Base-by-base conservation (phyloP, 208 protist genomes). In the Leptomonas seymouri region DNA sequence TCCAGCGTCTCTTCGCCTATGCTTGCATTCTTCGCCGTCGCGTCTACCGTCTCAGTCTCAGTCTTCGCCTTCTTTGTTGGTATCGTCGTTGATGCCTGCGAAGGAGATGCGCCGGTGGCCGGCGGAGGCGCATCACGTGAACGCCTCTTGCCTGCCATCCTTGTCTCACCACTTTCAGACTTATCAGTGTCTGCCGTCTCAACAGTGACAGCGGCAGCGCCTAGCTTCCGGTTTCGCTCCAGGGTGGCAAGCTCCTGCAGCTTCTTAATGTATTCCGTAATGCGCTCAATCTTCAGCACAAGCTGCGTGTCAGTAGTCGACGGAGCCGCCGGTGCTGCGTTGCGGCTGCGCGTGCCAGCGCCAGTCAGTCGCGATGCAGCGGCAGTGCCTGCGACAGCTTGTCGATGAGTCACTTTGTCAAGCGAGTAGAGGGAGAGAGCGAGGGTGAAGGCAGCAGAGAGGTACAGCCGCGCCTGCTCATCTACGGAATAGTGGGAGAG, bases 201-300 rank as follows among this genome's bases (percentile, higher is more conserved):
- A 23, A 12, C 65, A 11, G 56, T 51, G 55, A 65, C 31, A 0
- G 44, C 31, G 0, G 51, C 51, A 55, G 64, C 64, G 20, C 44
- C 53, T 16, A 25, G 20, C 49, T 67, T 71, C 55, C 59, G 74
- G 23, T 66, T 50, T 25, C 65, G 53, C 34, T 85, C 78, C 4
- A 91, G 65, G 1, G 72, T 56, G 27, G 79, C 85, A n/a, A 96
- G 90, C 62, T 96, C 88, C n/a, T 81, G 82, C 30, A 96, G 63
- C 57, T 96, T 96, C 39, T 86, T 84, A 44, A 96, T 93, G 65
- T 94, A 93, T 51, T 91, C 91, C 31, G 86, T 84, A 45, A 96
- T 84, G 6, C 91, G 91, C 44, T 96, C 82, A 30, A 96, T 91
- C 74, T 96, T 93, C 0, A 92, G 75, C n/a, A 84, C 60, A 30